Conservation (phyloP, 495 filamentous ascomycete species). For the Entonaema liquescens region DNA sequence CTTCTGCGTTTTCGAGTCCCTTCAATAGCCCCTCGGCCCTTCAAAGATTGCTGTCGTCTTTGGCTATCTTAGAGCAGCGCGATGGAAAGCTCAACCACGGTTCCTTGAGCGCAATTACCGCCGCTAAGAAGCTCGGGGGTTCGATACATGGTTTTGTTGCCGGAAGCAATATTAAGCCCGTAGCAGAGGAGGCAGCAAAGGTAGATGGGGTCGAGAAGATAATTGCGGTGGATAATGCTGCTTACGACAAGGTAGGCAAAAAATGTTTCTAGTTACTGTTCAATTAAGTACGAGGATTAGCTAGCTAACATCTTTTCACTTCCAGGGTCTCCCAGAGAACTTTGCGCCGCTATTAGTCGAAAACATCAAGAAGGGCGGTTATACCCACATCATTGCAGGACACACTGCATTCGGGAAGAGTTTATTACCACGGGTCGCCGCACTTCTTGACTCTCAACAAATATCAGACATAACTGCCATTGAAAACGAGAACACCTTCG, state of each 20-base stretch:
- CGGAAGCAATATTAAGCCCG: constrained; percentile 78
- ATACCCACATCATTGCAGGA: constrained; percentile 86
- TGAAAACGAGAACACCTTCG: constrained; percentile 91
- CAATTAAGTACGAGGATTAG: background rate
- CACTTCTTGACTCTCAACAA: constrained; percentile 89
- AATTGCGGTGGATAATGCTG: constrained; percentile 83
- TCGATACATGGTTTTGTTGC: constrained; percentile 87
- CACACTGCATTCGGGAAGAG: constrained; percentile 98
- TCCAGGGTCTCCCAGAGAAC: constrained; percentile 89
- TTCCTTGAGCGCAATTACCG: constrained; percentile 86
- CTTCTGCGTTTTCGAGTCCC: constrained; percentile 32
- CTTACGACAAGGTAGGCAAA: constrained; percentile 83
- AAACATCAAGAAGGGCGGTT: constrained; percentile 93
- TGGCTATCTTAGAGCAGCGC: constrained; percentile 92
- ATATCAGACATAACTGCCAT: constrained; percentile 90
- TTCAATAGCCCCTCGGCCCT: constrained; percentile 55
- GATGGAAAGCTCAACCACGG: constrained; percentile 85
- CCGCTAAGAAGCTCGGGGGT: constrained; percentile 86
- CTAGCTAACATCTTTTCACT: constrained; percentile 5
- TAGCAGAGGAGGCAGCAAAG: constrained; percentile 88
- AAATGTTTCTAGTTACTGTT: background rate
- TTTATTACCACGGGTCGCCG: constrained; percentile 93
- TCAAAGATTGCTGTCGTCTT: constrained; percentile 80
- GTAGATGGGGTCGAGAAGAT: constrained; percentile 91
- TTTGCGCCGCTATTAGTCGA: constrained; percentile 91